Conservation (phyloP, 2,329 filamentous ascomycete genomes). For the Didymella lethalis region DNA sequence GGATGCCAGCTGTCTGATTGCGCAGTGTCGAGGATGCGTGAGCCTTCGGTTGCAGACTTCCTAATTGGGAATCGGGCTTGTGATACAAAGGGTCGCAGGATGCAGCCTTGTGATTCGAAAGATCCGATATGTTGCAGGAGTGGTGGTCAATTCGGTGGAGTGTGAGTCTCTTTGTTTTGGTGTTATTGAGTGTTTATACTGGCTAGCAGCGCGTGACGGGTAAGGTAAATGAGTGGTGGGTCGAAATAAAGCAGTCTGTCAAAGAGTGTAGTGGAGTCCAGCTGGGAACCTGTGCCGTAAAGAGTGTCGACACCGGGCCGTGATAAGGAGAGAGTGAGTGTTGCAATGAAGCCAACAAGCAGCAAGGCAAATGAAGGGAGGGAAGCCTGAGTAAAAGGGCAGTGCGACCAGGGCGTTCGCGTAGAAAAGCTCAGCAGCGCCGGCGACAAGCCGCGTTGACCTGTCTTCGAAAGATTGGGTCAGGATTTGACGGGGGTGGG, state of each 20-base stretch:
- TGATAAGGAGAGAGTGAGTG: conserved; percentile 39
- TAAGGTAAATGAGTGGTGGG: conserved; percentile 28
- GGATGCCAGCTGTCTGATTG: conserved; percentile 29
- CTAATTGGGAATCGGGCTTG: conserved; percentile 36
- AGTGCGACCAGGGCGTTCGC: conserved; percentile 21
- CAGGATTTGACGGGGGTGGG: conserved; percentile 30
- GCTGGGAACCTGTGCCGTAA: conserved; percentile 46
- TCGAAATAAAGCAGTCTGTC: conserved; percentile 42
- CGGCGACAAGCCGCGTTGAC: conserved; percentile 33
- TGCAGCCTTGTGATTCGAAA: conserved; percentile 22
- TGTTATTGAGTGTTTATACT: conserved; percentile 26
- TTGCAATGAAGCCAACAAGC: conserved; percentile 37
- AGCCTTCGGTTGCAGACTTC: conserved; percentile 37
- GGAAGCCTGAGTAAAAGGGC: conserved; percentile 36
- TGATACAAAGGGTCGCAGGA: conserved; percentile 38
- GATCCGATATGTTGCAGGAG: conserved; percentile 24
- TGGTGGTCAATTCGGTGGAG: conserved; percentile 17
- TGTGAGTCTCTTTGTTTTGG: conserved; percentile 25
- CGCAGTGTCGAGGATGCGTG: conserved; percentile 36
- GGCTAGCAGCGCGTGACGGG: conserved; percentile 41
- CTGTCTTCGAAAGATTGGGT: conserved; percentile 40
- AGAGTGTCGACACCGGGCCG: conserved; percentile 51
- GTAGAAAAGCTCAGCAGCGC: conserved; percentile 24
- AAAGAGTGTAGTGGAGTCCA: conserved; percentile 48
- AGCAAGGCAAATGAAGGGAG: conserved; percentile 40